Base-by-base conservation (phyloP, 2,329 filamentous ascomycete species). In the Cryphonectria carpinicola region DNA sequence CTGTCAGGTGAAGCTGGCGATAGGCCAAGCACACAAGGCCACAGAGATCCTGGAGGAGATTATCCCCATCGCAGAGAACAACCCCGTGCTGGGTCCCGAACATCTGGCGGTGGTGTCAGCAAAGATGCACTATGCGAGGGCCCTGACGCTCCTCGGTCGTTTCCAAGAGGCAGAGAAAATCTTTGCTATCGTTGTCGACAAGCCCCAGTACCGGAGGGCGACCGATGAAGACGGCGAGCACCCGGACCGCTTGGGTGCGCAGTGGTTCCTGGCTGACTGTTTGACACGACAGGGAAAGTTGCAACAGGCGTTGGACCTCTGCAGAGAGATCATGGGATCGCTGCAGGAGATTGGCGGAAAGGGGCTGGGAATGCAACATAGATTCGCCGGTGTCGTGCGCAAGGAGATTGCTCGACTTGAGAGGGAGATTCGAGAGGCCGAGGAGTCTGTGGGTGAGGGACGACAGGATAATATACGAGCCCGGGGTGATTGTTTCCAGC, bases 201-300 rank as follows among this genome's bases (percentile, higher is more conserved):
- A 70, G 63, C 54, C 49, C 11, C 65, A 70, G 66, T 75, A 75
- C 64, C 43, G 39, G 6, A 70, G 70, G 35, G 56, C 67, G 2
- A 54, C 66, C 8, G 69, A 63, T 58, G 62, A 71, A 19, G 72
- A 73, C 37, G 74, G 74, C 8, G 74, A 76, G 60, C 74, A 75
- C 49, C 70, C 71, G 14, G 75, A 73, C 37, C 74, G 73, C 13
- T 62, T 75, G 61, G 56, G 65, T 6, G 62, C 66, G 17, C 56
- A 75, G 28, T 75, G 71, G 70, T 63, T 63, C 14, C 60, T 73
- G 11, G 52, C 71, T 17, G 58, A 54, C 25, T 76, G 74, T 62
- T 52, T 76, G 19, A 70, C 71, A 63, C 66, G 64, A 43, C 70
- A 75, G 67, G 72, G 66, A 1, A 74, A 70, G 67, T 66, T 69